Evolutionary conservation across 352 stramenopile species (phyloP).

Genomic region (Pythium apleroticum): DNA sequence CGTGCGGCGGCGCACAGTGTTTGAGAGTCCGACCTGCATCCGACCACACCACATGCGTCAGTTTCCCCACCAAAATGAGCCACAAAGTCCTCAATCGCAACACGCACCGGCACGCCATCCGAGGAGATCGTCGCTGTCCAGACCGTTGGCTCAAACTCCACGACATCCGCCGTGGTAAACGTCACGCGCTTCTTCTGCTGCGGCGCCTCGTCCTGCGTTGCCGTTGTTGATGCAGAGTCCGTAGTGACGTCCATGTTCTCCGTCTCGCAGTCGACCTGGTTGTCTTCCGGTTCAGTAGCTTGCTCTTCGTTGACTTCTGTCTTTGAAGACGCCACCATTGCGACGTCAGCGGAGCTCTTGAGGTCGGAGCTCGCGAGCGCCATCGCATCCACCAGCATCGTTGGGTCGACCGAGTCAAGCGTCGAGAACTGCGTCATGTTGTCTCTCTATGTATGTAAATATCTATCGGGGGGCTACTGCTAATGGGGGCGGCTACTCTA

Average conservation of each 20-base stretch:
- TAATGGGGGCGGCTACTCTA: conserved; percentile 8
- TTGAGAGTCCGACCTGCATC: conserved; percentile 68
- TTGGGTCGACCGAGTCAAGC: conserved; percentile 1
- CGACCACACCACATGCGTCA: conserved; percentile 1
- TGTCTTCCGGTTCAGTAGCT: conserved; percentile 2
- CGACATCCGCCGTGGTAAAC: conserved; percentile 63
- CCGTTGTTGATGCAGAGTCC: conserved; percentile 5
- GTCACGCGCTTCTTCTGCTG: conserved; percentile 41
- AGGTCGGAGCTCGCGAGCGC: conserved; percentile 13
- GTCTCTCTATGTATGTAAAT: conserved; percentile 9
- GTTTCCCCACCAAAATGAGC: neutral
- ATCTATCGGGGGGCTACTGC: conserved; percentile 7
- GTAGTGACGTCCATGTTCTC: conserved; percentile 29
- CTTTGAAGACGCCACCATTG: neutral
- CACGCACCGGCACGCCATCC: conserved; percentile 66
- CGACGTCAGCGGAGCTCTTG: conserved; percentile 10
- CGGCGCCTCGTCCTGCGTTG: neutral
- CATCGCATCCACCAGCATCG: conserved; percentile 16
- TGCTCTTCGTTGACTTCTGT: conserved; percentile 1
- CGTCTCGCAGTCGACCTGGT: conserved; percentile 9
- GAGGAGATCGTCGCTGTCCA: conserved; percentile 80
- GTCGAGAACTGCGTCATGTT: conserved; percentile 23
- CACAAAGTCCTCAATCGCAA: neutral
- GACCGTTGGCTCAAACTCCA: conserved; percentile 83
- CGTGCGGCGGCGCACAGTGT: conserved; percentile 58